Evolutionary conservation across 495 filamentous ascomycete genomes (phyloP), one percentile per base, ranked within the genome.

Genomic region (Xylaria venustula): DNA sequence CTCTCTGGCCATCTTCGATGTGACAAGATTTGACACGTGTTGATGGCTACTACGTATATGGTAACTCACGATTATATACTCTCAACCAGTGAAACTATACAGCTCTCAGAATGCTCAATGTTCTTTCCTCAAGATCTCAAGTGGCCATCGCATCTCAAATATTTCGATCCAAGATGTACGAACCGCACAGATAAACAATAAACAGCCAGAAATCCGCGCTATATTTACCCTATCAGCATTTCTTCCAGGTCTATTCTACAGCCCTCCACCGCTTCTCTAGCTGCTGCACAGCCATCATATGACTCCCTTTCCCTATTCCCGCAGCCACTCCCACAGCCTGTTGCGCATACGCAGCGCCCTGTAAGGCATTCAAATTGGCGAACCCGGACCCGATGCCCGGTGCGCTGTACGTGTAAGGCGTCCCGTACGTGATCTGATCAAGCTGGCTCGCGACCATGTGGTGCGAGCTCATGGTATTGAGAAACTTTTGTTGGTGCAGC

Each of bases 241-340:
- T n/a, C n/a, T n/a, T n/a, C n/a, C n/a, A n/a, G n/a, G n/a, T 34
- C 45, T 62, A 69, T 20, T 67, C 67, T 53, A 62, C 67, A 15
- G 58, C 58, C 46, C 61, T 64, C 61, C 67, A 67, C 32, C 50
- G 44, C 36, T 60, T 61, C 17, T 64, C 64, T 20, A 69, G 32
- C 54, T 69, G 58, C 15, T 58, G 45, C 1, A 67, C 58, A 17
- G 59, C 7, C 34, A 40, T 22, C 1, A 30, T 25, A 20, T 26
- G 19, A 4, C 53, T 44, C 9, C 48, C 42, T 23, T 23, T 54
- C 15, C 51, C 47, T 36, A 47, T 54, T 40, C 30, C 60, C 26
- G 44, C 36, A 25, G 36, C 34, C 2, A 58, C 32, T 15, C 51
- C 22, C 48, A 45, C 23, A 3, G 60, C 66, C 32, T 65, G 64